phyloP scores from a whole-genome alignment of 2,329 filamentous ascomycete genomes.

The Aspergillus melleus region DNA sequence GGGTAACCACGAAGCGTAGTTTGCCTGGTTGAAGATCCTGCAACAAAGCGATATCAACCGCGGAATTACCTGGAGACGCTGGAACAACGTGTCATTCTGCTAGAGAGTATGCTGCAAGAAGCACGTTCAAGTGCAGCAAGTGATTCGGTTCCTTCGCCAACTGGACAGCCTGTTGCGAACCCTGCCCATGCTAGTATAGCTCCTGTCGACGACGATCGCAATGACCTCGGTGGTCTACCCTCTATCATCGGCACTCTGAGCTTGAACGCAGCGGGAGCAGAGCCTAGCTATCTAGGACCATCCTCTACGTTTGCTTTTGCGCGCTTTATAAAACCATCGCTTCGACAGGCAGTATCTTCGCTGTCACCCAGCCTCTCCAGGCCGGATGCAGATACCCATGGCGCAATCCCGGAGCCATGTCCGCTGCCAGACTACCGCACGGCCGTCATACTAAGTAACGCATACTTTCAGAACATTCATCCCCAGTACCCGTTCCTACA shows the following conservation, averaged over 20 bases:
- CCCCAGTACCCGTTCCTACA: constrained; percentile 27
- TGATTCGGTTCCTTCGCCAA: neutral
- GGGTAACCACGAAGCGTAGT: no score
- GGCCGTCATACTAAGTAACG: constrained; percentile 18
- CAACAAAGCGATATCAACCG: constrained; percentile 26
- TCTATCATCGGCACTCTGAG: no score
- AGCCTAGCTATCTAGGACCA: no score
- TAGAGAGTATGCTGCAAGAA: constrained; percentile 18
- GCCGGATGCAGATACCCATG: neutral
- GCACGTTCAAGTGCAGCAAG: neutral
- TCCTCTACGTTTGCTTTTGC: no score
- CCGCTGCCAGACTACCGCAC: constrained; percentile 12
- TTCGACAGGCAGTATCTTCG: no score
- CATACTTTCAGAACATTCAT: constrained; percentile 26
- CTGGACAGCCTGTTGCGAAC: neutral
- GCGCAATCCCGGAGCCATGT: neutral
- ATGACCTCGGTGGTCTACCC: no score
- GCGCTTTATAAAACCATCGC: no score
- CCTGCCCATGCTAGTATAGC: no score
- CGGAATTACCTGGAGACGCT: constrained; percentile 32
- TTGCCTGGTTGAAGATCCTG: constrained; percentile 17
- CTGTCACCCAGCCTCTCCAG: no score
- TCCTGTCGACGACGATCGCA: no score
- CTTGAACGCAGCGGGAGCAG: no score
- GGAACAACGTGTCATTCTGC: constrained; percentile 26